phyloP scores from a whole-genome alignment of 495 filamentous ascomycete genomes.

The Gamarada debralockiae region DNA sequence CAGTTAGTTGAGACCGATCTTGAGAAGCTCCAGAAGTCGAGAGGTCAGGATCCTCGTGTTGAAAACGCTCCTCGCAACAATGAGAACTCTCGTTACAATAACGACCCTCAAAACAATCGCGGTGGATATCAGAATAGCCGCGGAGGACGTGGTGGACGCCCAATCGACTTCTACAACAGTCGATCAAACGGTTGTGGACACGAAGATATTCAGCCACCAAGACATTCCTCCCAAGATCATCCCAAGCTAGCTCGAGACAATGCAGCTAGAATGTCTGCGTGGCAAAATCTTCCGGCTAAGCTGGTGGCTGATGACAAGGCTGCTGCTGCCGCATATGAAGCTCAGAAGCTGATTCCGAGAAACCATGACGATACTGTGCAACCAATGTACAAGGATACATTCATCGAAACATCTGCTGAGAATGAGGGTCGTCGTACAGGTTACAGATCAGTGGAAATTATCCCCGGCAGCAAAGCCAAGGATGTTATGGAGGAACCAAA shows the following conservation, averaged over 20 bases:
- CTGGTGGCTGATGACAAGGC: conserved; percentile 10
- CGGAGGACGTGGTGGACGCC: neutral
- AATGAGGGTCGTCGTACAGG: conserved; percentile 13
- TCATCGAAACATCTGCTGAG: conserved; percentile 17
- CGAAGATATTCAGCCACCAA: neutral
- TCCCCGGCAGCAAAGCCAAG: neutral
- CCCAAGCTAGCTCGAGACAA: neutral
- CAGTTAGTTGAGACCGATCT: conserved; percentile 86
- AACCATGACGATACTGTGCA: conserved; percentile 1
- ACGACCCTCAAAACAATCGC: neutral
- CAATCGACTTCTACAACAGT: too few relatives aligned
- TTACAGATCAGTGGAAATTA: neutral
- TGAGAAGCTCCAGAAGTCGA: conserved; percentile 39
- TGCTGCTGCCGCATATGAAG: conserved; percentile 10
- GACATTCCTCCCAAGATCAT: neutral
- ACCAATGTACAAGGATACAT: conserved; percentile 19
- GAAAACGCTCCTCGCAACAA: neutral
- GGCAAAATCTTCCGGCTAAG: conserved; percentile 12
- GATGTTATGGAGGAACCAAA: neutral
- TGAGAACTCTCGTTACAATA: neutral
- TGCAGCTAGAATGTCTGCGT: conserved; percentile 10
- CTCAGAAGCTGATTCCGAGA: conserved; percentile 5
- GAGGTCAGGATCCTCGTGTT: neutral
- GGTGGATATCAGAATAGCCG: neutral
- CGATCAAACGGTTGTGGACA: neutral